phyloP scores from a whole-genome alignment of 2,329 filamentous ascomycete genomes.

The Teratosphaeria viscida region DNA sequence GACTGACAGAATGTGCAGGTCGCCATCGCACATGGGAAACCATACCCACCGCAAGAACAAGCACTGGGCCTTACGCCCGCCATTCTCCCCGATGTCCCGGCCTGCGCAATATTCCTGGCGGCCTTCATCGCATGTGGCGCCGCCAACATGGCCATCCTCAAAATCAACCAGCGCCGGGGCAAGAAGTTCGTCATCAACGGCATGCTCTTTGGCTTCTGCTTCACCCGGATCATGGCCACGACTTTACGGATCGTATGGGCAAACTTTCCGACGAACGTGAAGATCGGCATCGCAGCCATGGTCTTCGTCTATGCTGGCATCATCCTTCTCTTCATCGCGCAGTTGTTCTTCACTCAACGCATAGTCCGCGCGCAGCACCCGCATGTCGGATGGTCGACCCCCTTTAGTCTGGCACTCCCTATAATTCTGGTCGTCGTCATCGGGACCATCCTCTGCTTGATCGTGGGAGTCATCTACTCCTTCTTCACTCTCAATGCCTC shows the following conservation, averaged over 20 bases:
- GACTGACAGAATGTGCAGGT: neutral
- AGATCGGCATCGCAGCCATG: slow-evolving; percentile 21
- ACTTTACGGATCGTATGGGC: slow-evolving; percentile 26
- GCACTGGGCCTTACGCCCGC: slow-evolving; percentile 49
- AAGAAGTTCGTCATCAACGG: slow-evolving; percentile 34
- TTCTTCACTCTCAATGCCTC: slow-evolving; percentile 19
- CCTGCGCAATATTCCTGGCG: slow-evolving; percentile 31
- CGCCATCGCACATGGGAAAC: slow-evolving; percentile 4
- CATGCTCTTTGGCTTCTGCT: slow-evolving; percentile 29
- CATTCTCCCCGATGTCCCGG: slow-evolving; percentile 31
- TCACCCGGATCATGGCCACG: slow-evolving; percentile 32
- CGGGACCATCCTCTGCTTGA: slow-evolving; percentile 15
- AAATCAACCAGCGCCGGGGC: slow-evolving; percentile 26
- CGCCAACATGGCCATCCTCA: slow-evolving; percentile 34
- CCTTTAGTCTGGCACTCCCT: slow-evolving; percentile 11
- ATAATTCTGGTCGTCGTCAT: slow-evolving; percentile 11
- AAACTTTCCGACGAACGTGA: slow-evolving; percentile 20
- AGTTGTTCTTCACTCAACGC: slow-evolving; percentile 22
- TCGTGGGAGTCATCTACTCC: slow-evolving; percentile 19
- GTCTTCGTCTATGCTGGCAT: slow-evolving; percentile 25
- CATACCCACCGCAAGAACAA: slow-evolving; percentile 28
- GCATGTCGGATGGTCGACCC: slow-evolving; percentile 19
- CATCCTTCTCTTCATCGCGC: slow-evolving; percentile 23
- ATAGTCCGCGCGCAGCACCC: slow-evolving; percentile 21
- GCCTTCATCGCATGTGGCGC: slow-evolving; percentile 32